phyloP scores from a whole-genome alignment of 345 rosid genomes.

The Populus deltoides region DNA sequence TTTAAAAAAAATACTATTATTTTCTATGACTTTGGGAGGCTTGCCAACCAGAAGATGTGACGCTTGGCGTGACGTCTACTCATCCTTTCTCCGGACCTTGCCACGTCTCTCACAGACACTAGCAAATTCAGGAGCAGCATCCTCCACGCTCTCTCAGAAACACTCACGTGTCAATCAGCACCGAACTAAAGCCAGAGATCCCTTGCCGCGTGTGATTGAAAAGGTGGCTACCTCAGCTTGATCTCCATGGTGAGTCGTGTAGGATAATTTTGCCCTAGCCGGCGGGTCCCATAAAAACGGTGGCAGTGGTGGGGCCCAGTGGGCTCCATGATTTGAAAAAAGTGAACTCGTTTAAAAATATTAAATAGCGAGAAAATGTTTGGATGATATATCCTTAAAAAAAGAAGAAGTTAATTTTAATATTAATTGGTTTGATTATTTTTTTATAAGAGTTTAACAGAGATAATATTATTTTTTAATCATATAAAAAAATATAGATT shows the following conservation, averaged over 20 bases:
- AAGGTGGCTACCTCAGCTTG: background rate
- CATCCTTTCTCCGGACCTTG: background rate
- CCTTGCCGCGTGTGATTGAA: background rate
- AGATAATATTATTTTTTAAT: too few species aligned
- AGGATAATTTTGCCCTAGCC: background rate
- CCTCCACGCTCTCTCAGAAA: background rate
- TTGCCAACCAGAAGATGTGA: background rate
- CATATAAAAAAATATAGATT: too few species aligned
- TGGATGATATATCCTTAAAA: too few species aligned
- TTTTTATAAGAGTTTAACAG: too few species aligned
- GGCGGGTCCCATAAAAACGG: background rate
- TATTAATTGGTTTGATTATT: too few species aligned
- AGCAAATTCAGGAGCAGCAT: background rate
- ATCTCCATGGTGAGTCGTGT: background rate
- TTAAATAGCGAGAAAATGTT: too few species aligned
- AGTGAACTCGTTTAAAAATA: too few species aligned
- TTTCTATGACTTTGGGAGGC: background rate
- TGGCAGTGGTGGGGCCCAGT: background rate
- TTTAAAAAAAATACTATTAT: background rate
- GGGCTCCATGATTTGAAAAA: background rate
- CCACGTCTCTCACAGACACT: background rate
- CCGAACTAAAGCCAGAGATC: background rate
- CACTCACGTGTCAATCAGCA: background rate
- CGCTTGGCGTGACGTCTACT: conserved; percentile 5
- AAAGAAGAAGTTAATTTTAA: too few species aligned